phyloP scores from a whole-genome alignment of 176 grass and related monocot genomes.

The Eleusine indica region DNA sequence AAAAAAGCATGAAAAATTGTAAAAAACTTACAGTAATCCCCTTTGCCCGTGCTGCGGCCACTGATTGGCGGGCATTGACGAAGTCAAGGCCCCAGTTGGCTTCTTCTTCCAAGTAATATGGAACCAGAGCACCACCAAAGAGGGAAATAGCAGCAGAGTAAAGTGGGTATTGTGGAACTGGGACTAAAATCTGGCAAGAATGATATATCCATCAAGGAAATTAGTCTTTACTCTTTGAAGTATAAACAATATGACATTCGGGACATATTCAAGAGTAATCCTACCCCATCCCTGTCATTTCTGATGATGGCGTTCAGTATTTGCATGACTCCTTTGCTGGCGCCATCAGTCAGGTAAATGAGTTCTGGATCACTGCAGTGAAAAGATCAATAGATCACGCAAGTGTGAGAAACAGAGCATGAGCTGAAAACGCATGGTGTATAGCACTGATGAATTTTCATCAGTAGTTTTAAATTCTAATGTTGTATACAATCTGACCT shows the following conservation, averaged over 20 bases:
- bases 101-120: conserved; percentile 96
- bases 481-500: conserved; percentile 50
- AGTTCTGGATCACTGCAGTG: conserved; percentile 88
- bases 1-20: conserved; percentile 4
- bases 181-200: conserved; percentile 84
- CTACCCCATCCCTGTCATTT: conserved; percentile 87
- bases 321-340: conserved; percentile 98
- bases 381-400: not conserved
- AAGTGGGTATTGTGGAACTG: conserved; percentile 97
- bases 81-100: conserved; percentile 94
- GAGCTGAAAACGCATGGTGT: not conserved
- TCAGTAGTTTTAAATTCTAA: not conserved
- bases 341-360: conserved; percentile 94
- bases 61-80: conserved; percentile 57
- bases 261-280: conserved; percentile 20
- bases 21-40: conserved; percentile 82
- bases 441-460: not conserved
- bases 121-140: conserved; percentile 85
- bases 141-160: conserved; percentile 95
- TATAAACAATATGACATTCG: conserved; percentile 15
- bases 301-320: conserved; percentile 84
- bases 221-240: not conserved
- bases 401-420: conserved; percentile 9
- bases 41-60: conserved; percentile 68
- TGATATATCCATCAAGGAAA: conserved; percentile 3